Percentiles rank a stretch among this genome's conserved stretches.
Evolutionary conservation across 768 basidiomycete genomes (phyloP).

Genomic region (Dacryopinax primogenitus): DNA sequence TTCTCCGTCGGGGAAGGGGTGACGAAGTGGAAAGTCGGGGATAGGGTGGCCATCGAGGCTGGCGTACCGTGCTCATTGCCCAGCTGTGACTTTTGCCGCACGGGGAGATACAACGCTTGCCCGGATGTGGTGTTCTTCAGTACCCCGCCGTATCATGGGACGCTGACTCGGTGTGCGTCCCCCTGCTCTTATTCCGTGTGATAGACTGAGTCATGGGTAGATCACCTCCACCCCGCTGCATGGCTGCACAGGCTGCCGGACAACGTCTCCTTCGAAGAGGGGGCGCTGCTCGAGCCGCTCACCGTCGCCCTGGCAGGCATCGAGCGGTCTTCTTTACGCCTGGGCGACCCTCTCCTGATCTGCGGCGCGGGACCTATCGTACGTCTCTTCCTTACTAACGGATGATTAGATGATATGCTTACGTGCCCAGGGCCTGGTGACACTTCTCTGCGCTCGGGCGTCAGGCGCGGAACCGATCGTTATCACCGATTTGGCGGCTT

Average conservation of each 20-base stretch:
- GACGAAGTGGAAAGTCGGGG: constrained; percentile 25
- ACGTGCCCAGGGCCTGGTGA: constrained; percentile 21
- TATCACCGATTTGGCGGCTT: constrained; percentile 30
- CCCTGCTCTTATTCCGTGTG: neutral
- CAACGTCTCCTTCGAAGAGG: constrained; percentile 30
- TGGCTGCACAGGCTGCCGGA: constrained; percentile 33
- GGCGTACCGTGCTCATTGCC: constrained; percentile 25
- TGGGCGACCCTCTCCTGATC: constrained; percentile 31
- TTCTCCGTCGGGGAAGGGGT: constrained; percentile 26
- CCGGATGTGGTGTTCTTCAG: constrained; percentile 31
- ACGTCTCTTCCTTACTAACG: neutral
- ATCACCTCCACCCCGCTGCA: constrained; percentile 25
- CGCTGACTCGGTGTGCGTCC: constrained; percentile 24
- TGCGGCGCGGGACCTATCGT: constrained; percentile 34
- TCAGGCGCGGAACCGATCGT: constrained; percentile 32
- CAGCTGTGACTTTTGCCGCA: constrained; percentile 28
- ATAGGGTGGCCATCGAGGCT: constrained; percentile 27
- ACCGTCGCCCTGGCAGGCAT: constrained; percentile 31
- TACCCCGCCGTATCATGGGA: constrained; percentile 31
- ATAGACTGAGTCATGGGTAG: constrained; percentile 16
- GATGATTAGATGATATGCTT: neutral
- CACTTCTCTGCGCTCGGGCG: constrained; percentile 28
- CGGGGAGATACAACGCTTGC: constrained; percentile 32
- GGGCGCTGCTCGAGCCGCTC: constrained; percentile 30
- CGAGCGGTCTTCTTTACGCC: constrained; percentile 26